Base-by-base conservation (phyloP, 73 alveolate genomes). In the Paraurostyla sp. region DNA sequence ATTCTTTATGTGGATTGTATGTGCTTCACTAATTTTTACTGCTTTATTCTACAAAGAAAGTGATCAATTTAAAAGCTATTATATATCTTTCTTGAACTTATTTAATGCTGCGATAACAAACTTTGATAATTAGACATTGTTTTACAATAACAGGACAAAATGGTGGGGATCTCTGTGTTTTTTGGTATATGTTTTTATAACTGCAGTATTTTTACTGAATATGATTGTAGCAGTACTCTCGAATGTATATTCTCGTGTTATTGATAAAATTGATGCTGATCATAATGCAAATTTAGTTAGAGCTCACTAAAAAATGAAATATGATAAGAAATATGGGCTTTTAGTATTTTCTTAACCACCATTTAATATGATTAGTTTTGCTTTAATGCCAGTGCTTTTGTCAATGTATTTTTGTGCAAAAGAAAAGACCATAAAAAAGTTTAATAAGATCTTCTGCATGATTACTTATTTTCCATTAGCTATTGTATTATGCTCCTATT, bases 301-400 rank as follows among this genome's bases (percentile, higher is more conserved):
- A 2, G 83, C 50, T 0, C 54, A 90, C 43, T 18, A 27, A 22
- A 54, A 56, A 52, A n/a, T 51, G 22, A 23, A 43, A 29, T 90
- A 88, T 88, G 80, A 71, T 71, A 33, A 33, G 35, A 7, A 48
- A 32, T 87, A 45, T 15, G 95, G 95, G 9, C 45, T 84, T 4
- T 68, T 90, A 40, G 71, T 90, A 16, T 83, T 90, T 41, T 68
- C 85, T 36, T 87, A 92, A 18, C 41, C 91, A 0, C 95, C 95
- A 3, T 46, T 84, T 25, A 90, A 83, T 50, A 15, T 71, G 11
- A 7, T 90, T 0, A 36, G 87, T 0, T n/a, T 90, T 29, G n/a
- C 33, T 13, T 45, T 84, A 6, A 57, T 50, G 69, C 95, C 95
- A 23, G 57, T 83, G 6, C 36, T 81, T 11, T 18, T 81, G 27